Evolutionary conservation across 768 basidiomycete species (phyloP), one percentile per base, ranked within the genome.

Genomic region (Russula sp.): DNA sequence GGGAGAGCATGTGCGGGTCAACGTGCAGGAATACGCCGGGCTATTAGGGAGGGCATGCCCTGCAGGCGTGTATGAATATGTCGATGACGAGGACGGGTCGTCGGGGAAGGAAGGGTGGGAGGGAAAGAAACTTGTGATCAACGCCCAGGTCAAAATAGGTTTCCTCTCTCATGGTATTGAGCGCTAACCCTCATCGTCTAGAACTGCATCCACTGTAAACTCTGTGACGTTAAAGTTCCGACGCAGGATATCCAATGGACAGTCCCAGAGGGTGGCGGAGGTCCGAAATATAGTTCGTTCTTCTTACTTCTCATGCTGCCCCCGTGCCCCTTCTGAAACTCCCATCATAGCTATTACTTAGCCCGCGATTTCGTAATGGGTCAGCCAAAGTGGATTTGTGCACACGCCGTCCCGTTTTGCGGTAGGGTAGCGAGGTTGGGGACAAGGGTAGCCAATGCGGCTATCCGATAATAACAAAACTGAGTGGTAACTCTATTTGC

Each of bases 221-320:
- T 97, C 48, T 99, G 96, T 73, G 93, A 94, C 64, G 86, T 99
- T 77, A 98, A 99, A 76, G 90, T 90, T 4, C 95, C 95, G 3
- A 93, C 93, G 2, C 92, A 97, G 72, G 96, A 98, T 73, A 97
- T 99, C 68, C 91, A 88, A 16, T 98, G 96, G 96, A 88, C 86
- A 6, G 94, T 97, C 0, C 97, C 97, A 0, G 94, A 98, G 75
- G 96, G 95, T 11, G 90, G 93, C 13, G 96, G 96, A 37, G 96
- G 96, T 56, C 96, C 95, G 42, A 96, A 96, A 74, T 98, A 97
- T 72, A 89, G 94, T 96, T 35, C 18, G 63, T 62, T 39, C n/a
- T 51, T 51, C 10, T 51, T 39, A 27, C n/a, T 51, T 51, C 10
- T 51, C 44, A 27, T 55, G 27, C 57, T 35, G 16, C 34, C 13